Percentiles rank a stretch among this genome's conserved stretches.
Conservation (phyloP, 176 grass and related monocot species). For the Echinochloa phyllopogon region DNA sequence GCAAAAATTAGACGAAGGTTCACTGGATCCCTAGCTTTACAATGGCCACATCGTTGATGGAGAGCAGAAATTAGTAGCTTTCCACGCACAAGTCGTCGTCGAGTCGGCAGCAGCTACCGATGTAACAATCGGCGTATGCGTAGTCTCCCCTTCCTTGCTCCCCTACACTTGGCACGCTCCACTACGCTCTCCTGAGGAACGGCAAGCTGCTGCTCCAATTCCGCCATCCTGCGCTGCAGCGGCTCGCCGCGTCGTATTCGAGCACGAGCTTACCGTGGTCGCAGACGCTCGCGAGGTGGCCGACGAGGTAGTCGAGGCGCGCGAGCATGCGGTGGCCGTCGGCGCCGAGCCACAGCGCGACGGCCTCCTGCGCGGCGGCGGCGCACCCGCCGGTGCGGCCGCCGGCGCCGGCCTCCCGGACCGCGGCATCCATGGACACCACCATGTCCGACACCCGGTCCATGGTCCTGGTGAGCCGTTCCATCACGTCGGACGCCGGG, state of each 20-base stretch:
- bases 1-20: too few species aligned
- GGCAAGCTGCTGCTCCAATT: too few species aligned
- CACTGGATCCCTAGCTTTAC: too few species aligned
- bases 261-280: not conserved
- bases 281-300: not conserved
- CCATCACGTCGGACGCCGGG: not conserved
- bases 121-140: too few species aligned
- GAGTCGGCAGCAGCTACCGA: too few species aligned
- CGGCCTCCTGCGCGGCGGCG: not conserved
- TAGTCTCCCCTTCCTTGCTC: too few species aligned
- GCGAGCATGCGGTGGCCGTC: not conserved
- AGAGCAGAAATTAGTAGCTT: too few species aligned
- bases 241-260: not conserved
- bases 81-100: too few species aligned
- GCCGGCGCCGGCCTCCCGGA: not conserved
- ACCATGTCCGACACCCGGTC: not conserved
- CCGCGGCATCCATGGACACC: not conserved
- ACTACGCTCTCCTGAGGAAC: too few species aligned
- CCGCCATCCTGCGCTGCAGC: too few species aligned
- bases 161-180: too few species aligned
- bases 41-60: too few species aligned
- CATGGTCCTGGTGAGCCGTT: not conserved
- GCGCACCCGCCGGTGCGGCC: not conserved
- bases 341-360: not conserved
- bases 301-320: not conserved